Evolutionary conservation across 345 rosid genomes (phyloP).

Genomic region (Brassica cretica): DNA sequence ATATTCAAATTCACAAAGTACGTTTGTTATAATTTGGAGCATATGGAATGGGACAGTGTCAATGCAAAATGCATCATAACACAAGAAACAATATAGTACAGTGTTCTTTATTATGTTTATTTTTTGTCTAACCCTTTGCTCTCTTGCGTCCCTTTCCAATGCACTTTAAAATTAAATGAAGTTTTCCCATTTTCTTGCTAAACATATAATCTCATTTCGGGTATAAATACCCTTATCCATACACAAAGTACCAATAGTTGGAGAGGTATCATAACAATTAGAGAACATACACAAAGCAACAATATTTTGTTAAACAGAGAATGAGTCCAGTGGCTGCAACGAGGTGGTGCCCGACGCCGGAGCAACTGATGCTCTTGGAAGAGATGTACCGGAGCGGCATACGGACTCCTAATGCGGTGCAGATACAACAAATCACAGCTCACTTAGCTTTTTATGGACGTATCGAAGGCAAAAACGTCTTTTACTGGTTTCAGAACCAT

Average conservation of each 20-base stretch:
- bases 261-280: neutral
- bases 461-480: constrained; percentile 92
- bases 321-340: constrained; percentile 76
- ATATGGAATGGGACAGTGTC: constrained; percentile 25
- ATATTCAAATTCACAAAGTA: constrained; percentile 6
- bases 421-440: constrained; percentile 81
- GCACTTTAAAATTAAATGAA: constrained; percentile 16
- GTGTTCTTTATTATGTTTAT: constrained; percentile 39
- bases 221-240: constrained; percentile 31
- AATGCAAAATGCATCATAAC: constrained; percentile 24
- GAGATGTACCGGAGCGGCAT: constrained; percentile 83
- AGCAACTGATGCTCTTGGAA: constrained; percentile 86
- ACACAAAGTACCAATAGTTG: neutral
- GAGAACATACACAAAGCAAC: neutral
- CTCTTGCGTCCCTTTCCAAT: constrained; percentile 40
- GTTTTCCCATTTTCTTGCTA: constrained; percentile 12
- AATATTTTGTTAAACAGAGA: constrained; percentile 7
- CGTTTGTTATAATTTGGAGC: constrained; percentile 17
- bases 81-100: constrained; percentile 33
- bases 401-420: constrained; percentile 80
- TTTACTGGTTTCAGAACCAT: constrained; percentile 97
- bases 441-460: constrained; percentile 73
- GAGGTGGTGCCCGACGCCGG: constrained; percentile 98
- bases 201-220: constrained; percentile 15
- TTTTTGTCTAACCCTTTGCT: constrained; percentile 40